Evolutionary conservation across 768 basidiomycete genomes (phyloP), one percentile per base, ranked within the genome.

Genomic region (Exsudoporus frostii): DNA sequence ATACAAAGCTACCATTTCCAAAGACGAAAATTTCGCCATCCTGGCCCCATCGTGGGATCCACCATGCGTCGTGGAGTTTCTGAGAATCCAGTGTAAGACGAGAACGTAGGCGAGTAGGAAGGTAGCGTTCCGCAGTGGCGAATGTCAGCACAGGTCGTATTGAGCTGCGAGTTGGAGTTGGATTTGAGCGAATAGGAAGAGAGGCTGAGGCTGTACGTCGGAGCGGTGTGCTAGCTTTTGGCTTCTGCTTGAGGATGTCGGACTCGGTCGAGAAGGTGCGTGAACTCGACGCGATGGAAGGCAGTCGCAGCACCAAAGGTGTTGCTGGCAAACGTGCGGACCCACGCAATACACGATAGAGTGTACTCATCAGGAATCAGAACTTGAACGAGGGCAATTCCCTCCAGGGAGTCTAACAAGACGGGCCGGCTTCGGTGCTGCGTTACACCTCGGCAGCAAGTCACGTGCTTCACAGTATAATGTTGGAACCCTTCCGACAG

Each of bases 1-100:
- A 92, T 7, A 97, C 94, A 53, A 92, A 86, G 59, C 83, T 90
- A 3, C 93, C 93, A 58, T 91, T 92, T 19, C 80, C 78, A 66
- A 97, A 97, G 13, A 97, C 79, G 67, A 95, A 96, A 11, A 93
- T 74, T 67, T 97, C 94, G 15, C 92, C 93, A 50, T 83, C 77
- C 20, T 73, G 65, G 0, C 80, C 80, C 83, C 87, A 90, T 53
- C 76, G 78, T 32, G 89, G 86, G 22, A 91, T 74, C 88, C 88
- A 92, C 79, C 84, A 87, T 8, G 86, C 78, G 47, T 91, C 90
- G 50, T 92, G 86, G 39, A 89, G 75, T 22, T 78, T 76, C 56
- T 80, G 81, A 11, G 86, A 74, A 22, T 75, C 73, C 1, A 76
- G 59, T 0, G 85, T 83, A 7, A 87, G 76, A 33, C 77, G 69